phyloP scores from a whole-genome alignment of 495 filamentous ascomycete genomes.

The Hypoxylon lienhwacheense region DNA sequence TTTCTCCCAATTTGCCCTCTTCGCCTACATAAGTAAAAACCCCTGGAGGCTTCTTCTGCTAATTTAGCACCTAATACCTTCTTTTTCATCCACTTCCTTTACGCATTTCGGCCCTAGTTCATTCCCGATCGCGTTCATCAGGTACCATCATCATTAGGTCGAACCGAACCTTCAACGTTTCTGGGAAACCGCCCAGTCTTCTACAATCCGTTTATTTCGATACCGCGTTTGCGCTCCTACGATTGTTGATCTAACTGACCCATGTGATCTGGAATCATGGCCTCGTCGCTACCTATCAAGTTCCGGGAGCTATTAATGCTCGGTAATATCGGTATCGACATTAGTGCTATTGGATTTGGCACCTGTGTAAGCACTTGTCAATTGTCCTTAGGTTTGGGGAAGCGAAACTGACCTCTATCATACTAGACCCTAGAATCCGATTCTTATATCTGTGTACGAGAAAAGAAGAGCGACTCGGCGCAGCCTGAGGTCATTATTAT shows the following conservation, averaged over 20 bases:
- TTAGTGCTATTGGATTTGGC: conserved; percentile 92
- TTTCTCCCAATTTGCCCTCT: conserved; percentile 25
- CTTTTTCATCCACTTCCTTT: conserved; percentile 21
- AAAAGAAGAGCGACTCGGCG: conserved; percentile 78
- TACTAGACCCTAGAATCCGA: conserved; percentile 94
- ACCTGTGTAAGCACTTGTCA: conserved; percentile 73
- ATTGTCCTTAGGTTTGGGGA: not conserved
- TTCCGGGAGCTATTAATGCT: conserved; percentile 93
- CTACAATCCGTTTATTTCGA: conserved; percentile 14
- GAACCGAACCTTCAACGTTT: conserved; percentile 15
- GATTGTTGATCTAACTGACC: conserved; percentile 20
- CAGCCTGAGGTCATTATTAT: conserved; percentile 94
- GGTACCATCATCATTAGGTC: conserved; percentile 6
- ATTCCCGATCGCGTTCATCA: conserved; percentile 7
- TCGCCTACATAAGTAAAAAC: conserved; percentile 34
- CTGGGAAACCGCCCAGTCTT: conserved; percentile 12
- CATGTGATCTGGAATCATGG: conserved; percentile 47
- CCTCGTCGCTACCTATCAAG: conserved; percentile 74
- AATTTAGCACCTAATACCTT: conserved; percentile 32
- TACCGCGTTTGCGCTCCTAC: conserved; percentile 25
- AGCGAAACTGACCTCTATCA: conserved; percentile 24
- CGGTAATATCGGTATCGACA: conserved; percentile 75
- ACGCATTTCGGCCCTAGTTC: conserved; percentile 6
- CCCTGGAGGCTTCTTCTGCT: conserved; percentile 31
- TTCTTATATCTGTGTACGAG: conserved; percentile 90